Evolutionary conservation across 129 eudicot species (phyloP).

Genomic region (Arctium minus): DNA sequence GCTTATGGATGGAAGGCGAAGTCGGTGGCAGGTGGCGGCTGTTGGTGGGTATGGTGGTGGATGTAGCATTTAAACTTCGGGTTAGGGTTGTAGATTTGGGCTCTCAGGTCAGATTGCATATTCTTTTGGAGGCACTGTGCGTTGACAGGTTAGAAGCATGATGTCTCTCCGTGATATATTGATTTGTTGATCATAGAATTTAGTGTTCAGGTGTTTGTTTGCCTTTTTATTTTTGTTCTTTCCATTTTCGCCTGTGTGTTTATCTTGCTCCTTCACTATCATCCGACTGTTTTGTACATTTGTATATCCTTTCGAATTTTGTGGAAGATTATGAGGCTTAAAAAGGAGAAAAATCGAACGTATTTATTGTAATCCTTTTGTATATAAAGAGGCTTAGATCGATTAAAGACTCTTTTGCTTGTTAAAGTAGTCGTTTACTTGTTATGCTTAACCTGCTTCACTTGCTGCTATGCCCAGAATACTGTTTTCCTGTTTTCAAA

Average conservation of each 20-base stretch:
- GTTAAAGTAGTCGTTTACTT: not conserved
- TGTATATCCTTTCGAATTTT: slow-evolving; percentile 38
- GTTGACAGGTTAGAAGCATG: slow-evolving; percentile 25
- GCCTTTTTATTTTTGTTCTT: slow-evolving; percentile 6
- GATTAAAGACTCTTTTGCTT: not conserved
- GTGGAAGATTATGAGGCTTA: slow-evolving; percentile 33
- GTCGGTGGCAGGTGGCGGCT: slow-evolving; percentile 9
- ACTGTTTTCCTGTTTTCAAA: not conserved
- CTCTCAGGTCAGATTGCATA: slow-evolving; percentile 35
- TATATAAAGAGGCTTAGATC: slow-evolving; percentile 50
- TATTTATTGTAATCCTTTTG: slow-evolving; percentile 48
- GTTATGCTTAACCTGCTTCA: not conserved
- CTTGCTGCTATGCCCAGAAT: not conserved
- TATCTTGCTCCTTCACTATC: slow-evolving; percentile 4
- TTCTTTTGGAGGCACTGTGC: slow-evolving; percentile 66
- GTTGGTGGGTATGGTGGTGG: slow-evolving; percentile 32
- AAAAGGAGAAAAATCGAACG: slow-evolving; percentile 31
- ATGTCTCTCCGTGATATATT: slow-evolving; percentile 44
- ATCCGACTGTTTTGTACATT: slow-evolving; percentile 30
- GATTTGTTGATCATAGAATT: slow-evolving; percentile 44
- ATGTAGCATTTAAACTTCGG: slow-evolving; percentile 14
- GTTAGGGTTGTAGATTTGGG: slow-evolving; percentile 25
- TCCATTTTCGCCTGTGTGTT: slow-evolving; percentile 25
- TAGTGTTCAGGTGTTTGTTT: slow-evolving; percentile 26
- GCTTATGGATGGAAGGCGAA: slow-evolving; percentile 7